phyloP scores from a whole-genome alignment of 805 yeast genomes.

The Blastobotrys mokoenaii region DNA sequence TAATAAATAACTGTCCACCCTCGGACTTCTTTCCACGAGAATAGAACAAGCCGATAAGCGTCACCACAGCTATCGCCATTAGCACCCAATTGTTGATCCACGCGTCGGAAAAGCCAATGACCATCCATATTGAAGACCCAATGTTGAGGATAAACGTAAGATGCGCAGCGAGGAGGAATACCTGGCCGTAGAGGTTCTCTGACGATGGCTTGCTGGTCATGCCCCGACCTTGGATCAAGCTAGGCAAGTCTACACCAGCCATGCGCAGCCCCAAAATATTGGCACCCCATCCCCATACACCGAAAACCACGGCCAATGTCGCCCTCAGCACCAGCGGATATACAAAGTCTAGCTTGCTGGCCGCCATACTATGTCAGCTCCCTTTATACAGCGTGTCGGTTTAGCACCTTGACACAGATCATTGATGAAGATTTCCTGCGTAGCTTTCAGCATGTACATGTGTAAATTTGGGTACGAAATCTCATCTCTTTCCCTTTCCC shows the following conservation, averaged over 20 bases:
- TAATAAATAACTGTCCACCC: constrained; percentile 35
- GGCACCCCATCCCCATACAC: constrained; percentile 29
- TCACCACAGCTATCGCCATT: constrained; percentile 32
- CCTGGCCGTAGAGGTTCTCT: constrained; percentile 27
- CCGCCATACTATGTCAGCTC: too few species aligned
- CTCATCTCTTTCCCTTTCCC: too few species aligned
- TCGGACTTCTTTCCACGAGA: constrained; percentile 32
- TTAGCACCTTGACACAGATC: too few species aligned
- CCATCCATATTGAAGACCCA: neutral
- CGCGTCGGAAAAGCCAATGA: constrained; percentile 21
- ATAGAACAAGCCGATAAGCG: constrained; percentile 26
- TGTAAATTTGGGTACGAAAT: too few species aligned
- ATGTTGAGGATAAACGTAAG: neutral
- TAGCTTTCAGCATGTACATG: too few species aligned
- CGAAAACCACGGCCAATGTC: constrained; percentile 20
- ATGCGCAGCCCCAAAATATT: constrained; percentile 21
- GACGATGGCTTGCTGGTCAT: constrained; percentile 29
- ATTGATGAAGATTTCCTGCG: too few species aligned
- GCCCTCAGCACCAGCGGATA: constrained; percentile 43
- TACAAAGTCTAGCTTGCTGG: constrained; percentile 24
- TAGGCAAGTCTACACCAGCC: constrained; percentile 21
- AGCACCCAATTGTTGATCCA: constrained; percentile 23
- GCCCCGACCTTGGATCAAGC: constrained; percentile 18
- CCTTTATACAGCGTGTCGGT: too few species aligned
- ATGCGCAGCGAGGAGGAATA: constrained; percentile 20